Base-by-base conservation (phyloP, 352 stramenopile genomes). In the Phytophthora sp. region DNA sequence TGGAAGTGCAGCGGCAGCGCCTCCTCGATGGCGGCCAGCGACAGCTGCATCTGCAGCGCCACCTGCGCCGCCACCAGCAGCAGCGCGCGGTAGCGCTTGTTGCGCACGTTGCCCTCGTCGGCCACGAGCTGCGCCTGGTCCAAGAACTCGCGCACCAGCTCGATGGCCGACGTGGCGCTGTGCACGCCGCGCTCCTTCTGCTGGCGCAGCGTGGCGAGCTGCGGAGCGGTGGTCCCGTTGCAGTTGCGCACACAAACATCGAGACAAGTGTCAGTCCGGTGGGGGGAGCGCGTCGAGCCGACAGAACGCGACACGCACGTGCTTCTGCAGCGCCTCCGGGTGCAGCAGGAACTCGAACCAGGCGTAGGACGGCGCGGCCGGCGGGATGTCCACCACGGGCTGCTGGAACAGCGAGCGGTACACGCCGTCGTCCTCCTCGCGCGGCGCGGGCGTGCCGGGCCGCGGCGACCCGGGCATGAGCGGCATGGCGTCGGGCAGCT, bases 311-410 rank as follows among this genome's bases (percentile, higher is more conserved):
- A 54, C 18, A 61, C 82, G 50, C 79, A 93, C 84, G 63, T 93
- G 84, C 32, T 77, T 72, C 55, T 89, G 78, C 4, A 93, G 77
- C 46, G 84, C 84, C 27, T 88, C 77, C 5, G 84, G 84, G 35
- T 92, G 81, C 30, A 95, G 75, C n/a, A 95, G 51, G 58, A 95
- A 95, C 67, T 95, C 84, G 48, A 93, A 93, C 86, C 86, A 95
- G 37, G 85, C 79, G 56, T 91, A 91, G 2, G 85, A 88, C 8
- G 84, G 83, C 13, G 82, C 78, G 1, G 68, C 69, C 0, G 82
- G 77, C 0, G 85, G 86, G 30, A 95, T 77, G 35, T 92, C 83
- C 13, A 95, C 73, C 20, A 89, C 60, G 12, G 86, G 84, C 49
- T 95, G 86, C 70, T 95, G 86, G 63, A 95, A 95, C 43, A 95